Conservation (phyloP, 805 yeast genomes). For the Komagataella pastoris region DNA sequence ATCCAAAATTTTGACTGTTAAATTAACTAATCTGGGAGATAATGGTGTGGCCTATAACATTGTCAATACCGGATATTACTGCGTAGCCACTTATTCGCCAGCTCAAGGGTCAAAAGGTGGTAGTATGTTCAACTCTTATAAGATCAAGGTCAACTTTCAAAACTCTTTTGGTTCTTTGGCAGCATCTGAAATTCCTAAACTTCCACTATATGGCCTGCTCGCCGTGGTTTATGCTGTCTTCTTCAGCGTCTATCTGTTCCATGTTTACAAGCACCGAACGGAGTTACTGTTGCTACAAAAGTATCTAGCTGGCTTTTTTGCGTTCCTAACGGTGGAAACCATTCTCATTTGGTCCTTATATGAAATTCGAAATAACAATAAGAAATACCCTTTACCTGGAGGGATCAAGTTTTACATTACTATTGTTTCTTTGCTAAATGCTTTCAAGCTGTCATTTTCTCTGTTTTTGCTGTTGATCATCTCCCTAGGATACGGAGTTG, state of each 20-base stretch:
- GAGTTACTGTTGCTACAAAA: slow-evolving; percentile 85
- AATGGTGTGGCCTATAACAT: slow-evolving; percentile 53
- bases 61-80: slow-evolving; percentile 77
- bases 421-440: slow-evolving; percentile 65
- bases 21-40: slow-evolving; percentile 42
- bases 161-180: slow-evolving; percentile 85
- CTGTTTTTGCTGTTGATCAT: slow-evolving; percentile 79
- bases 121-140: slow-evolving; percentile 25
- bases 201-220: slow-evolving; percentile 78
- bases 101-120: slow-evolving; percentile 12
- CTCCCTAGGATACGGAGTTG: slow-evolving; percentile 90
- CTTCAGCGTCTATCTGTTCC: slow-evolving; percentile 72
- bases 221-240: slow-evolving; percentile 76
- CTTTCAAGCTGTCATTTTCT: slow-evolving; percentile 75
- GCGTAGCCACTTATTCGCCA: slow-evolving; percentile 61
- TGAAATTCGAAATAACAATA: slow-evolving; percentile 56
- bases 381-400: slow-evolving; percentile 19
- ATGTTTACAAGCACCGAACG: slow-evolving; percentile 72
- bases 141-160: slow-evolving; percentile 68
- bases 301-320: slow-evolving; percentile 77
- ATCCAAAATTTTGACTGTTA: slow-evolving; percentile 43
- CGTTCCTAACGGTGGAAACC: slow-evolving; percentile 72
- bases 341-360: slow-evolving; percentile 86
- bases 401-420: slow-evolving; percentile 61
- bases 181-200: slow-evolving; percentile 83